phyloP scores from a whole-genome alignment of 768 basidiomycete genomes.

The Amanita thiersii region DNA sequence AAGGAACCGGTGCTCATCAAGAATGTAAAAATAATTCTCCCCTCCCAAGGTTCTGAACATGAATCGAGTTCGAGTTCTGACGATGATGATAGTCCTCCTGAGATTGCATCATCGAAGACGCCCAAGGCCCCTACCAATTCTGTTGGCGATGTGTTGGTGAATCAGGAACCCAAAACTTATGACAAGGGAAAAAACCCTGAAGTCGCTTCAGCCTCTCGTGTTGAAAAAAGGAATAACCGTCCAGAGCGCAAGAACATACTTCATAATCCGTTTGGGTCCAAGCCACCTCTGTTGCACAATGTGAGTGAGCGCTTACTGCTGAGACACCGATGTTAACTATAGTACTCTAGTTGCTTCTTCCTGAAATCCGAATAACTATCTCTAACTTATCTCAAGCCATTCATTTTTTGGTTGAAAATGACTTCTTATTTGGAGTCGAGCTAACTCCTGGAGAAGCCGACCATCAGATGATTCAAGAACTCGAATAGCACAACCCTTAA shows the following conservation, averaged over 20 bases:
- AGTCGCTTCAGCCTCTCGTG: conserved; percentile 14
- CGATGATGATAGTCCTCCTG: conserved; percentile 41
- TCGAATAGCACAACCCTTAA: conserved; percentile 15
- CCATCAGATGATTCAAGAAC: conserved; percentile 53
- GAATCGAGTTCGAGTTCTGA: conserved; percentile 14
- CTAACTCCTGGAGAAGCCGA: conserved; percentile 70
- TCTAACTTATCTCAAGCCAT: conserved; percentile 93
- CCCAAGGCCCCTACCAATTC: conserved; percentile 9
- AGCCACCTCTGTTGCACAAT: conserved; percentile 70
- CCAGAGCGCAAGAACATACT: conserved; percentile 19
- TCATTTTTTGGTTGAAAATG: conserved; percentile 82
- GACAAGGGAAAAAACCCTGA: conserved; percentile 29
- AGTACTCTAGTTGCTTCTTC: conserved; percentile 58
- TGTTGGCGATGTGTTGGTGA: background rate
- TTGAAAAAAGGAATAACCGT: background rate
- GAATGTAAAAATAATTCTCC: too few relatives aligned
- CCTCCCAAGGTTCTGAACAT: too few relatives aligned
- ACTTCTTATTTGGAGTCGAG: conserved; percentile 79
- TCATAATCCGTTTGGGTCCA: conserved; percentile 57
- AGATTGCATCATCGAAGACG: conserved; percentile 48
- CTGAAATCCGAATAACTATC: conserved; percentile 81
- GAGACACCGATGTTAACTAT: background rate
- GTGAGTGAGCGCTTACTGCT: conserved; percentile 36
- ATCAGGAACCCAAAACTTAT: background rate
- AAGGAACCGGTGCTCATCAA: too few relatives aligned